Evolutionary conservation across 208 protist genomes (phyloP), one percentile per base, ranked within the genome.

Genomic region (Phytomonas francai): DNA sequence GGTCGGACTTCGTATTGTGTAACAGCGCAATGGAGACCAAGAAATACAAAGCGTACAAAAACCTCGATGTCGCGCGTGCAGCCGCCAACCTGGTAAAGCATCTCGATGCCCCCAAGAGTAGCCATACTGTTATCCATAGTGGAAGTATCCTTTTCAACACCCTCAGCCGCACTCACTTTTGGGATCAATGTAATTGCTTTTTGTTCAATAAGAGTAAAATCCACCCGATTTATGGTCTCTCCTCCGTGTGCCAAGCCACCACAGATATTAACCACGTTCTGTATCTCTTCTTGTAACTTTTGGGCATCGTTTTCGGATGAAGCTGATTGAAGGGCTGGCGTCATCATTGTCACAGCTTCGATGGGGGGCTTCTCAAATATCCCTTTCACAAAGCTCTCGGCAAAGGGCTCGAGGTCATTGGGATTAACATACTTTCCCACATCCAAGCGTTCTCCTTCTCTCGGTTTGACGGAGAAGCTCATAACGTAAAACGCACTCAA

Each of bases 321-420:
- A 59, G 70, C 74, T 36, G 84, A 74, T 60, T 70, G 71, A 70
- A 96, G 73, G 29, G 80, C 56, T 33, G 76, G 65, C 27, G 77
- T 58, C 82, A 95, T 89, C 84, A 92, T 89, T 49, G 34, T 61
- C 59, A 91, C 78, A 8, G 87, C 87, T 3, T 65, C 70, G 31
- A 30, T 39, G 14, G 84, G 84, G 1, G 79, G 77, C 25, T 75
- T 70, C 59, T 72, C 64, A 60, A 93, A 84, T 28, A 96, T 76
- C 14, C 73, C 58, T 69, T 82, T 68, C 68, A 93, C 84, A 78
- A 92, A 92, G 9, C 63, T 42, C 45, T 90, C 82, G 14, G 78
- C 85, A 60, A 93, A 83, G 42, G 78, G 67, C 33, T 88, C 76
- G 65, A 96, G 93, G 64, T 96, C 87, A 16, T 83, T 74, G 22